phyloP scores from a whole-genome alignment of 306 rosid genomes.

The Lathyrus aphaca region DNA sequence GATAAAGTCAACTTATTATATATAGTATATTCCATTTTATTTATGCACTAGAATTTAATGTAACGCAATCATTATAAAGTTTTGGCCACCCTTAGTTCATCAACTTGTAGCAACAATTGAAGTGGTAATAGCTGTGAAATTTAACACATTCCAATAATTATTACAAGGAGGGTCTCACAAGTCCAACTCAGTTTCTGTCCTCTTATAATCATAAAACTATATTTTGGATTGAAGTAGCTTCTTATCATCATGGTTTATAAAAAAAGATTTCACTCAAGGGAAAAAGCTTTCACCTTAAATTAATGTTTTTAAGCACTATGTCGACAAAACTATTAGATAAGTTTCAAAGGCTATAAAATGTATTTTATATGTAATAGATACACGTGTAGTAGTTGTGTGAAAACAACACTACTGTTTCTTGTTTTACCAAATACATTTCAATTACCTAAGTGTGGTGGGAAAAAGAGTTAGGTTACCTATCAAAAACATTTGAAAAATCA shows the following conservation, averaged over 20 bases:
- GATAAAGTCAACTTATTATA: too few relatives aligned
- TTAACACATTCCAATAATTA: slow-evolving; percentile 31
- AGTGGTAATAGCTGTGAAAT: slow-evolving; percentile 32
- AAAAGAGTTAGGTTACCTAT: not conserved
- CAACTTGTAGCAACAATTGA: slow-evolving; percentile 21
- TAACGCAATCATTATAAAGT: not conserved
- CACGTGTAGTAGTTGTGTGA: slow-evolving; percentile 2
- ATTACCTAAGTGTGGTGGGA: not conserved
- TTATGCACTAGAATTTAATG: not conserved
- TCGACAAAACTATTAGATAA: not conserved
- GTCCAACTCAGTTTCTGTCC: slow-evolving; percentile 8
- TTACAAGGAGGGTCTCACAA: slow-evolving; percentile 37
- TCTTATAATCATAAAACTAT: slow-evolving; percentile 28
- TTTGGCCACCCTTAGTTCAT: slow-evolving; percentile 15
- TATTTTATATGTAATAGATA: not conserved
- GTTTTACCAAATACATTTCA: not conserved
- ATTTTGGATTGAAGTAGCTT: slow-evolving; percentile 17
- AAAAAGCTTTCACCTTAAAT: not conserved
- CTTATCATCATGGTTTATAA: not conserved
- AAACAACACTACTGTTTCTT: not conserved
- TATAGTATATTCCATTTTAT: too few relatives aligned
- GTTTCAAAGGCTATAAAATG: not conserved
- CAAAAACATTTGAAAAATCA: not conserved
- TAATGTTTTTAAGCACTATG: too few relatives aligned
- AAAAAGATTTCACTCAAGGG: not conserved